A percentile compares a stretch with the other conserved stretches of the same genome.
phyloP scores from a whole-genome alignment of 1,139 yeast genomes.

The Kluyveromyces sp. region DNA sequence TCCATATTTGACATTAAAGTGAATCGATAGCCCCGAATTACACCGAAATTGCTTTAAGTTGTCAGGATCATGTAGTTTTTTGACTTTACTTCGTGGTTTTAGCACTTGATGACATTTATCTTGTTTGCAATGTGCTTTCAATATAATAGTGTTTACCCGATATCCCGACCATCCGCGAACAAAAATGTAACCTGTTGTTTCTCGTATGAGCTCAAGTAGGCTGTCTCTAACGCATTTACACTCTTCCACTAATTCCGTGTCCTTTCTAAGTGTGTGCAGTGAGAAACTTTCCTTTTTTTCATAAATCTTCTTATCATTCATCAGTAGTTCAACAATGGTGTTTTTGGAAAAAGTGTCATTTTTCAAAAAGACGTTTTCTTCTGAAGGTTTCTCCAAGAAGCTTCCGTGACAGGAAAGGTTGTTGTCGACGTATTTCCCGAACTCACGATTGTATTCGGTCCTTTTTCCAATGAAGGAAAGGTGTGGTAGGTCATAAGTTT shows the following conservation, averaged over 20 bases:
- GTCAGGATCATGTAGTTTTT: constrained; percentile 1
- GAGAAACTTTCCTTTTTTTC: not conserved
- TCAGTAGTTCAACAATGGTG: too few relatives aligned
- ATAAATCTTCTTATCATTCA: too few relatives aligned
- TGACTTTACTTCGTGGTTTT: not conserved
- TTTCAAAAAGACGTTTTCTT: too few relatives aligned
- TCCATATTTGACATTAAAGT: not conserved
- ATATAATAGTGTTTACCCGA: not conserved
- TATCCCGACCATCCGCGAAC: not conserved
- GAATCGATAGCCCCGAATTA: not conserved
- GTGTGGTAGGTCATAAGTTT: not conserved
- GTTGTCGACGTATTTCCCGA: too few relatives aligned
- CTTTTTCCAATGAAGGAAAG: too few relatives aligned
- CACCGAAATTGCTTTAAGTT: constrained; percentile 1
- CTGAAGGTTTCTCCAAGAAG: too few relatives aligned
- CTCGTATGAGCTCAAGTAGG: not conserved
- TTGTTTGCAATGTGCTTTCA: not conserved
- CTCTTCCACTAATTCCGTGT: not conserved
- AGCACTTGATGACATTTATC: not conserved
- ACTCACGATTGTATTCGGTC: too few relatives aligned
- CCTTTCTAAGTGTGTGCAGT: not conserved
- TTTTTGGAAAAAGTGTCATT: too few relatives aligned
- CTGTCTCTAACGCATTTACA: not conserved
- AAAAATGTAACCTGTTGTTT: not conserved
- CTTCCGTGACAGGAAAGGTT: too few relatives aligned